Evolutionary conservation across 768 basidiomycete species (phyloP), one percentile per base, ranked within the genome.

Genomic region (Naganishia vishniacii): DNA sequence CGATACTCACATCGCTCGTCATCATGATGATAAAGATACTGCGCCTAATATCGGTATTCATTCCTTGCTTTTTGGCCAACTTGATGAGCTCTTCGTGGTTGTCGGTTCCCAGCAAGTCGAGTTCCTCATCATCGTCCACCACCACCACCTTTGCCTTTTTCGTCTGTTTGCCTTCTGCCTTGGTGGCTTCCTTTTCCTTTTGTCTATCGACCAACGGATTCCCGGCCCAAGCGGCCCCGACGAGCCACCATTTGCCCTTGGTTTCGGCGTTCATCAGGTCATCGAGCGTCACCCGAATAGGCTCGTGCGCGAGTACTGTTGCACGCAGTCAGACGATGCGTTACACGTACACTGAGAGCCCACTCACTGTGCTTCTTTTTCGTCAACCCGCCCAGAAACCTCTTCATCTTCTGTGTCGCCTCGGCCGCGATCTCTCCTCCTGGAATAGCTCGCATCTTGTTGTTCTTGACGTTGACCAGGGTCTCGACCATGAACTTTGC

Each of bases 161-260:
- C 71, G 59, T 69, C 61, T 46, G 70, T 11, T 23, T 40, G 0
- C 26, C 49, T 4, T 72, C 65, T 2, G 74, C 75, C 23, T 42
- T 25, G 56, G 74, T 70, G 44, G 63, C 61, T 62, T 71, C 45
- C 45, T 44, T 34, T 41, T 51, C 47, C 25, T 61, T 26, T n/a
- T 64, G 70, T 25, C 64, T 67, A 16, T 97, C 93, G 20, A 86
- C 81, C 3, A 97, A 82, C 8, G 95, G 93, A 71, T 97, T 86
- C 1, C 93, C 93, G 32, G 83, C 83, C 94, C 94, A 99, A 0
- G 89, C 94, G 1, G 94, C 91, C 18, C 94, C 95, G 37, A 97
- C 89, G 1, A 97, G 82, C 94, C 95, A 98, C 95, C 95, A 98
- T 79, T 95, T 95, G 4, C 93, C 95, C 73, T 86, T 88, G 12